These are phyloP conservation scores for Teratosphaeria destructans DNA, from an alignment of 2,329 filamentous ascomycete species.

Conservation along the genomic window DNA sequence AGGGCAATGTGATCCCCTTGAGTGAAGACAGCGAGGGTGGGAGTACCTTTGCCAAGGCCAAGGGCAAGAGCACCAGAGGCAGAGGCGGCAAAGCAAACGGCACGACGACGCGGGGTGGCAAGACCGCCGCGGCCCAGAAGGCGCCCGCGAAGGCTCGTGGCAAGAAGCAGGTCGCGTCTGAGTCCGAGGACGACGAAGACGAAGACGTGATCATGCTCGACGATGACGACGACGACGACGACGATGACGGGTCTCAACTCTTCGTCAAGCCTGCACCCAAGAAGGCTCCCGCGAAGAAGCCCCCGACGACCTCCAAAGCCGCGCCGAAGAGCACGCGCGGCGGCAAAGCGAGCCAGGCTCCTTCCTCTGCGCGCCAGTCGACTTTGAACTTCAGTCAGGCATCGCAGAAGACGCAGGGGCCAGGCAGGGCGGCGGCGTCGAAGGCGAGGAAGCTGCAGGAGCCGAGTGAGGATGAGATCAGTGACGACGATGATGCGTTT, in stretches of 20 bases:
- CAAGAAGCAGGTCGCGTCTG: slow-evolving; percentile 31
- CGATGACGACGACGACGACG: slow-evolving; percentile 35
- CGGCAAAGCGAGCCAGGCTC: slow-evolving; percentile 9
- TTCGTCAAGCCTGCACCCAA: slow-evolving; percentile 26
- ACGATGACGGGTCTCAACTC: slow-evolving; percentile 26
- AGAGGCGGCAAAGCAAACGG: slow-evolving; percentile 36
- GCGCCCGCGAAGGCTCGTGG: slow-evolving; percentile 26
- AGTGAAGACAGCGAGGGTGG: slow-evolving; percentile 31
- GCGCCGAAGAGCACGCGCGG: neutral
- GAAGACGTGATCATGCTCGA: slow-evolving; percentile 33
- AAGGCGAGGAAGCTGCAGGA: slow-evolving; percentile 25
- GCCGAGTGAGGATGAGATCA: slow-evolving; percentile 31
- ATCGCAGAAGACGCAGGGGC: slow-evolving; percentile 5
- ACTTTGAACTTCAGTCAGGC: slow-evolving; percentile 8
- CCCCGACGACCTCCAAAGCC: neutral
- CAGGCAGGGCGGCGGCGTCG: slow-evolving; percentile 6
- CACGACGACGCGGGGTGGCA: slow-evolving; percentile 25
- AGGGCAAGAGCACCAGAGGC: slow-evolving; percentile 31
- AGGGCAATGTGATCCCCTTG: slow-evolving; percentile 20
- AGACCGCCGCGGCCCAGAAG: slow-evolving; percentile 28
- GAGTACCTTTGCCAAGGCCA: slow-evolving; percentile 25
- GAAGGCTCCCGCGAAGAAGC: slow-evolving; percentile 6
- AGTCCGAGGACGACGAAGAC: slow-evolving; percentile 28
- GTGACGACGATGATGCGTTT: slow-evolving; percentile 28
- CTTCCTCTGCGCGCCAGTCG: slow-evolving; percentile 1